Evolutionary conservation across 2,329 filamentous ascomycete species (phyloP).

Genomic region (Aulographum hederae): DNA sequence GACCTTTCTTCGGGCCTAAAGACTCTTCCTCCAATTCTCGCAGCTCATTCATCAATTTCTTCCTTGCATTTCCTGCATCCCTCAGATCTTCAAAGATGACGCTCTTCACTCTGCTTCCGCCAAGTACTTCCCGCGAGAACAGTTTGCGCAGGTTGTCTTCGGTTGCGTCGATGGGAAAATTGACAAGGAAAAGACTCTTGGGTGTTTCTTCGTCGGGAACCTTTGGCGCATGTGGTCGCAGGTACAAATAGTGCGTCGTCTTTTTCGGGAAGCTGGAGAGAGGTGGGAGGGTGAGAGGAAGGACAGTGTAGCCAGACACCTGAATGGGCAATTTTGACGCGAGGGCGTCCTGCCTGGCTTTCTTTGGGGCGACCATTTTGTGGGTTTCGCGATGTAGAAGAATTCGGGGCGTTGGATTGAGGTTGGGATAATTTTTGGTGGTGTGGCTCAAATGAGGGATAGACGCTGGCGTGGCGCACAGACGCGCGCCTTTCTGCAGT

Average conservation of each 20-base stretch:
- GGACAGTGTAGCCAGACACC: constrained; percentile 21
- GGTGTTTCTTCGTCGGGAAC: constrained; percentile 53
- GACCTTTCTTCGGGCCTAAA: too few species aligned
- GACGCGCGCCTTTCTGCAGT: too few species aligned
- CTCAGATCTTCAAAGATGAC: constrained; percentile 57
- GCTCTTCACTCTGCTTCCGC: constrained; percentile 33
- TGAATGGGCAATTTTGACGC: too few species aligned
- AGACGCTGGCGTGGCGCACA: too few species aligned
- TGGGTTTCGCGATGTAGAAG: too few species aligned
- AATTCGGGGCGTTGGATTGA: too few species aligned
- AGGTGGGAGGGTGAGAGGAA: constrained; percentile 49
- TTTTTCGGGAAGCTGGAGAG: constrained; percentile 42
- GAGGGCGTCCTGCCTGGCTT: too few species aligned
- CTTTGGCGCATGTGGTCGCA: constrained; percentile 68
- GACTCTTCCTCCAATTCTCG: too few species aligned
- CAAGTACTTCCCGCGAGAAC: constrained; percentile 56
- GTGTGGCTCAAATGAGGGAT: too few species aligned
- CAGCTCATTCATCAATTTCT: constrained; percentile 2
- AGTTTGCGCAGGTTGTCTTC: constrained; percentile 57
- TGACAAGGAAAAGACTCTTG: constrained; percentile 78
- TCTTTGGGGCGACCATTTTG: too few species aligned
- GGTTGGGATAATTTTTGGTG: too few species aligned
- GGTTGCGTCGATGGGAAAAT: constrained; percentile 71
- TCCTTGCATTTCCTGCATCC: constrained; percentile 22
- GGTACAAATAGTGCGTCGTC: constrained; percentile 67